Evolutionary conservation across 129 eudicot genomes (phyloP).

Genomic region (Flaveria brownii): DNA sequence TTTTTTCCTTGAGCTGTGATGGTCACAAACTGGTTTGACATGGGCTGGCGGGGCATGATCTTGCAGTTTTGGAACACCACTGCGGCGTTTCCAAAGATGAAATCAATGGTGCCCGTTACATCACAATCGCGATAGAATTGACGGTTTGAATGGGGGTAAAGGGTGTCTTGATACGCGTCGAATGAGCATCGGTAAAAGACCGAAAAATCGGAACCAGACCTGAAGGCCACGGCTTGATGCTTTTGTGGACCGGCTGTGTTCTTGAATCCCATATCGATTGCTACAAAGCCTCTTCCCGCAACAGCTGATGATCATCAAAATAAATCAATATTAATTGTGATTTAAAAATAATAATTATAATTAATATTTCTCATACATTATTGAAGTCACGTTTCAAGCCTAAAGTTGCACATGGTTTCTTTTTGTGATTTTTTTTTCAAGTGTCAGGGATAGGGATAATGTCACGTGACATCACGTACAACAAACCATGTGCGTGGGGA

Average conservation of each 20-base stretch:
- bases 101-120: conserved; percentile 75
- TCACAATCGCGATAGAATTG: conserved; percentile 78
- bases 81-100: conserved; percentile 83
- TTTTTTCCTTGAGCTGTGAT: conserved; percentile 81
- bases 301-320: conserved; percentile 39
- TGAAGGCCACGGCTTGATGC: conserved; percentile 85
- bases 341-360: not conserved
- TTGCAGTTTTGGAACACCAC: conserved; percentile 72
- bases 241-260: conserved; percentile 77
- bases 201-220: conserved; percentile 71
- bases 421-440: conserved; percentile 12
- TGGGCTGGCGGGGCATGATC: conserved; percentile 57
- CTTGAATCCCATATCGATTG: conserved; percentile 56
- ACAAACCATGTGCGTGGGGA: conserved; percentile 35
- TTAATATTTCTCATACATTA: not conserved
- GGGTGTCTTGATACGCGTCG: conserved; percentile 77
- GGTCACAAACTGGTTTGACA: conserved; percentile 55
- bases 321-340: not conserved
- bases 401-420: conserved; percentile 29
- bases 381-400: conserved; percentile 18
- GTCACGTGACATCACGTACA: conserved; percentile 31
- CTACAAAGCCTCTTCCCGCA: conserved; percentile 62
- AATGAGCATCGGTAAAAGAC: conserved; percentile 65
- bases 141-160: conserved; percentile 72
- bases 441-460: not conserved